Conservation (phyloP, 2,329 filamentous ascomycete genomes). For the Fusarium sterilihyphosum region DNA sequence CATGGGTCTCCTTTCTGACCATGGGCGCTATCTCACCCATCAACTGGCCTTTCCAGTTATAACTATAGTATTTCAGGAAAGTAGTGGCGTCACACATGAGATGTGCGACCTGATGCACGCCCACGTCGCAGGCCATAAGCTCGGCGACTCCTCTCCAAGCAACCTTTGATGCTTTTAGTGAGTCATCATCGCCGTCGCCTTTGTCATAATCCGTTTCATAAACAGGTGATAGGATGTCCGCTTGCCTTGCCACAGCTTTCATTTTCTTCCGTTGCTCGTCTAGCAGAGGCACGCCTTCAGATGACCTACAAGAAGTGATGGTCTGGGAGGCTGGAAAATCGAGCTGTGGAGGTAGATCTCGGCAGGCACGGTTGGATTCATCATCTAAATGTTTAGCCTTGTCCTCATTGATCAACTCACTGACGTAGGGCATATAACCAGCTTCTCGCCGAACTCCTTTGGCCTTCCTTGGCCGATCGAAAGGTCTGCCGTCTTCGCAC, state of each 20-base stretch:
- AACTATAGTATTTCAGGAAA: neutral
- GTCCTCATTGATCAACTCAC: neutral
- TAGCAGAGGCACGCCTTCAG: neutral
- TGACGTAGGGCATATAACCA: no score
- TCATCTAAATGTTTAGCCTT: neutral
- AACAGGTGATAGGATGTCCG: neutral
- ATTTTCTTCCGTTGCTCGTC: neutral
- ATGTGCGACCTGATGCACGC: constrained; percentile 35
- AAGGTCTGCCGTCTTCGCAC: constrained; percentile 10
- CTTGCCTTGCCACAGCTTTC: neutral
- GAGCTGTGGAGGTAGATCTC: constrained; percentile 20
- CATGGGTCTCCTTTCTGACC: neutral
- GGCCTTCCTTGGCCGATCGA: constrained; percentile 23
- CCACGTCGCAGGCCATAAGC: constrained; percentile 38
- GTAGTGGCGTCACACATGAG: constrained; percentile 15
- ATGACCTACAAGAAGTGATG: neutral
- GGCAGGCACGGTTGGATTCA: constrained; percentile 11
- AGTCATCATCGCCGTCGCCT: neutral
- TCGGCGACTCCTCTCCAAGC: constrained; percentile 39
- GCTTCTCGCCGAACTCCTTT: neutral
- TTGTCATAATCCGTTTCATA: neutral
- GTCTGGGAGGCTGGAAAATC: neutral
- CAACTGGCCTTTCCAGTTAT: constrained; percentile 39
- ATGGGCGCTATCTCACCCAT: neutral
- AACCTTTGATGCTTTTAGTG: neutral